These are phyloP conservation scores for Aspergillus sparsus DNA, from an alignment of 495 filamentous ascomycete genomes.

Conservation along the genomic window DNA sequence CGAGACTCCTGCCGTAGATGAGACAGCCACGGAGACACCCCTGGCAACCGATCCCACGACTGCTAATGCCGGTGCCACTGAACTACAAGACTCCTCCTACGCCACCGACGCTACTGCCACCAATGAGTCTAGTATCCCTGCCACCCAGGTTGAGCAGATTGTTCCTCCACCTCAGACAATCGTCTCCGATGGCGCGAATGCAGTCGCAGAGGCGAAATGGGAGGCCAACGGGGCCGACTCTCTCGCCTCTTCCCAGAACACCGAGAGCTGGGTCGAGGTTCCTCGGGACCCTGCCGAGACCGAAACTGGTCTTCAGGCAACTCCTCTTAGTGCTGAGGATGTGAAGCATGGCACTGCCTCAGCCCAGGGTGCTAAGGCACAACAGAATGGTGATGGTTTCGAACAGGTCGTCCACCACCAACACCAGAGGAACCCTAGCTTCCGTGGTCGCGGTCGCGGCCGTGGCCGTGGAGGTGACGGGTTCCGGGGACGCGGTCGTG, in stretches of 20 bases:
- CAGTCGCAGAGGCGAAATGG: slow-evolving; percentile 68
- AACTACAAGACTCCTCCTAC: slow-evolving; percentile 55
- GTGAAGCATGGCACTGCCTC: slow-evolving; percentile 25
- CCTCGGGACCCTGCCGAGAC: slow-evolving; percentile 74
- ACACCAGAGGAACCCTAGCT: slow-evolving; percentile 49
- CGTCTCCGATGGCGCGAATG: slow-evolving; percentile 64
- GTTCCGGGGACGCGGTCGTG: slow-evolving; percentile 57
- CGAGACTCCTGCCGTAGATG: slow-evolving; percentile 30
- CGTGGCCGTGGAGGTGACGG: slow-evolving; percentile 57
- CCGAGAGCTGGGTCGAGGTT: slow-evolving; percentile 77
- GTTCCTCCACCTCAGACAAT: slow-evolving; percentile 55
- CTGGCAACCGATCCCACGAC: slow-evolving; percentile 72
- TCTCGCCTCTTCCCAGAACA: slow-evolving; percentile 51
- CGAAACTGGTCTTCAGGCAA: slow-evolving; percentile 64
- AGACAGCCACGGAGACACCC: slow-evolving; percentile 33
- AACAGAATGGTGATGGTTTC: slow-evolving; percentile 73
- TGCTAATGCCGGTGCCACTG: slow-evolving; percentile 74
- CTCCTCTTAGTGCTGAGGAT: slow-evolving; percentile 49
- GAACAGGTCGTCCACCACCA: slow-evolving; percentile 64
- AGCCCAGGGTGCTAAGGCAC: slow-evolving; percentile 58
- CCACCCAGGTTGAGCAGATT: slow-evolving; percentile 35
- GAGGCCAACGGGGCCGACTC: slow-evolving; percentile 50
- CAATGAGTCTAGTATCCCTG: slow-evolving; percentile 21
- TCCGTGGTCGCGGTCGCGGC: slow-evolving; percentile 54
- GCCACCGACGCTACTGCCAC: slow-evolving; percentile 25